A percentile compares a stretch with the other conserved stretches of the same genome.
Evolutionary conservation across 2,329 filamentous ascomycete species (phyloP).

Genomic region (Coniochaeta ligniaria): DNA sequence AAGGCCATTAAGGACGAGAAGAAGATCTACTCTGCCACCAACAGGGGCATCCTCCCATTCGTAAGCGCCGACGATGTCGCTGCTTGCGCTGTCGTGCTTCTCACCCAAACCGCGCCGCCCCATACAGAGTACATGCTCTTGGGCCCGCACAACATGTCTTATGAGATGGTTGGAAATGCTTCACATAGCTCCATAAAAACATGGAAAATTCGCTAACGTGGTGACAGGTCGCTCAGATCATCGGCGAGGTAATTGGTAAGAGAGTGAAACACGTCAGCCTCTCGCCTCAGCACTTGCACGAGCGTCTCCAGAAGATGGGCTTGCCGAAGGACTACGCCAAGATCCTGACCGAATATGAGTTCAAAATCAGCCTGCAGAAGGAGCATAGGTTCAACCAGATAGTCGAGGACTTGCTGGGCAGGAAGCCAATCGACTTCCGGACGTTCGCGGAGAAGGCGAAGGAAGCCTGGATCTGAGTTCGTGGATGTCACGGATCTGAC

Average conservation of each 20-base stretch:
- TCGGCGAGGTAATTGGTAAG: conserved; percentile 22
- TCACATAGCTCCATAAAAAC: not conserved
- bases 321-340: conserved; percentile 22
- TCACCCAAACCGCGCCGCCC: conserved; percentile 28
- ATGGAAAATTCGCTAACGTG: not conserved
- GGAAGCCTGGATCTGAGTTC: conserved; percentile 11
- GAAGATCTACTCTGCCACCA: conserved; percentile 34
- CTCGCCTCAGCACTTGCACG: conserved; percentile 17
- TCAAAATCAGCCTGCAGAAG: conserved; percentile 21
- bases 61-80: conserved; percentile 39
- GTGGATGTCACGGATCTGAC: not conserved
- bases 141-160: conserved; percentile 27
- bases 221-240: conserved; percentile 23
- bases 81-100: conserved; percentile 29
- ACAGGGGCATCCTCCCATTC: conserved; percentile 36
- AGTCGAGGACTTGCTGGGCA: conserved; percentile 24
- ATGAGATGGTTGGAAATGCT: conserved; percentile 16
- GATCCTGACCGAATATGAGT: conserved; percentile 25
- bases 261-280: conserved; percentile 27
- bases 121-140: conserved; percentile 32
- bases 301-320: conserved; percentile 15
- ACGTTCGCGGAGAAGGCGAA: conserved; percentile 18
- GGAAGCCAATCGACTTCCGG: conserved; percentile 20
- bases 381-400: conserved; percentile 27
- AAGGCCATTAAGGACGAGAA: conserved; percentile 27